A percentile compares a stretch with the other conserved stretches of the same genome.
These are phyloP conservation scores for Melanogaster broomeanus DNA, from an alignment of 768 basidiomycete species.

Conservation along the genomic window DNA sequence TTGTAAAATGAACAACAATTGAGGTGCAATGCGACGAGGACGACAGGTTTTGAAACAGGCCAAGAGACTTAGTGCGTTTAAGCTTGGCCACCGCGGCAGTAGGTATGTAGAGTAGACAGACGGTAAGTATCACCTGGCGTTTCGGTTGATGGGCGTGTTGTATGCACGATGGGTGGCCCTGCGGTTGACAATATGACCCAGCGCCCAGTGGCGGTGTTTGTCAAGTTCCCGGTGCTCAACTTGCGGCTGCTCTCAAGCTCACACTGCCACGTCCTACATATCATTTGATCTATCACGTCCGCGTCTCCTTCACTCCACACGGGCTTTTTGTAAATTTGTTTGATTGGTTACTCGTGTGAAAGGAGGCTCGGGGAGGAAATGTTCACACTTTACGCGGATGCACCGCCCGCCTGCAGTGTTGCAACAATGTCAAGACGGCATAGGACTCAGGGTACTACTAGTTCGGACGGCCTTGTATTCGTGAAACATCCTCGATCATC, in stretches of 20 bases:
- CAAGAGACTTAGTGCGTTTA: background rate
- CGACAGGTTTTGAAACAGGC: background rate
- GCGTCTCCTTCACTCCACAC: too few species aligned
- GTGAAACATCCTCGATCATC: too few species aligned
- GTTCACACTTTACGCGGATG: too few species aligned
- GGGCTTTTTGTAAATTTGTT: too few species aligned
- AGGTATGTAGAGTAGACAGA: background rate
- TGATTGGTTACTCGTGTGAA: too few species aligned
- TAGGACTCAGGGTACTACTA: too few species aligned
- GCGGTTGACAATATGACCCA: background rate
- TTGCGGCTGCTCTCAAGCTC: background rate
- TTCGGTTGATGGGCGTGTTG: constrained; percentile 8
- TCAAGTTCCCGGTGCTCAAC: background rate
- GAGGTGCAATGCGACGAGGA: constrained; percentile 16
- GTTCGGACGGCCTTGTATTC: too few species aligned
- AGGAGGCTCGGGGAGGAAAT: too few species aligned
- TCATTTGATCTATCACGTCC: too few species aligned
- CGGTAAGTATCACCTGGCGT: background rate
- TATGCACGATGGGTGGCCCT: background rate
- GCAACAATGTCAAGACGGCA: too few species aligned
- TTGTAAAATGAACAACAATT: constrained; percentile 15
- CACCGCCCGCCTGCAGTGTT: too few species aligned
- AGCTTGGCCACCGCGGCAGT: background rate
- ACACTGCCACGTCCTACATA: too few species aligned
- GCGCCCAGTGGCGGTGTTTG: constrained; percentile 21